Percentiles rank a stretch among this genome's conserved stretches.
These are phyloP conservation scores for Phalaenopsis equestris DNA, from an alignment of 106 monocot genomes.

Conservation along the genomic window DNA sequence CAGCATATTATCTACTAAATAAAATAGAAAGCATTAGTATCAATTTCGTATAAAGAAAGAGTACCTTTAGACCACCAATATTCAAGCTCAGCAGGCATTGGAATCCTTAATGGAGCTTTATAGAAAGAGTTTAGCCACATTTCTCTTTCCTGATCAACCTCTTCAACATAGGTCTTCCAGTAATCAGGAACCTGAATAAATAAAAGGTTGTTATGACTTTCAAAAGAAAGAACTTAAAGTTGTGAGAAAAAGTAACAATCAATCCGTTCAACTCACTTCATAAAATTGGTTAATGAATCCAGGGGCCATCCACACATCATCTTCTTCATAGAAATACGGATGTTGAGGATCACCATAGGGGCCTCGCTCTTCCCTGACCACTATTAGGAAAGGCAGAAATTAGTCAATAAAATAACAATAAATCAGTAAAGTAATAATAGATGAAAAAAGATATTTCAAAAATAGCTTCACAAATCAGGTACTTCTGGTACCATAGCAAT, in stretches of 20 bases:
- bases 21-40: neutral
- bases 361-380: slow-evolving; percentile 79
- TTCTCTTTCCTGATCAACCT: slow-evolving; percentile 84
- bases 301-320: slow-evolving; percentile 88
- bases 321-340: slow-evolving; percentile 84
- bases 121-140: slow-evolving; percentile 87
- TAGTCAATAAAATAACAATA: neutral
- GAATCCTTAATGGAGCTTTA: slow-evolving; percentile 70
- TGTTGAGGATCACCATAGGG: slow-evolving; percentile 87
- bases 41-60: neutral
- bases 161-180: slow-evolving; percentile 79
- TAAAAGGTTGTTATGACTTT: neutral
- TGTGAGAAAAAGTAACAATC: neutral
- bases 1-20: neutral
- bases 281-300: slow-evolving; percentile 85
- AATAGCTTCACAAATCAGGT: neutral
- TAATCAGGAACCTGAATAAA: slow-evolving; percentile 64
- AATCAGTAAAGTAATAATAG: neutral
- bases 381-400: slow-evolving; percentile 18
- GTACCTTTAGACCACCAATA: slow-evolving; percentile 84
- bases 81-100: slow-evolving; percentile 89
- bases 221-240: neutral
- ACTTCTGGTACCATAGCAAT: neutral
- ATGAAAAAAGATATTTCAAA: neutral
- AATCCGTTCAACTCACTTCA: slow-evolving; percentile 31